Evolutionary conservation across 306 rosid genomes (phyloP).

Genomic region (Inga oerstediana): DNA sequence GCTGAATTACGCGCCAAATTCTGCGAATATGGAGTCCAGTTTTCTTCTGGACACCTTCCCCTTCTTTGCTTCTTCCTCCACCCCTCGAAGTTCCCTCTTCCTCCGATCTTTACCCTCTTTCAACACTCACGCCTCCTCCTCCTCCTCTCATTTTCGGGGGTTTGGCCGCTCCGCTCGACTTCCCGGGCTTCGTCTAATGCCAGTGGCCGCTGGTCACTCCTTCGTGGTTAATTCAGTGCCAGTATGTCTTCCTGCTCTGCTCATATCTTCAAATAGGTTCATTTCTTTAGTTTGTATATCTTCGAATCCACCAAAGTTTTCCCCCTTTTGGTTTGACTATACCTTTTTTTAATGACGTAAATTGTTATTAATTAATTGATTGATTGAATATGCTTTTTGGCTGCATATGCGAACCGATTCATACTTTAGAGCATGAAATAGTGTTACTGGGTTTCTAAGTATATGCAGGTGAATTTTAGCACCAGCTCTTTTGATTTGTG

Average conservation of each 20-base stretch:
- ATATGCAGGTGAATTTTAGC: not conserved
- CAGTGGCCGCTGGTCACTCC: conserved; percentile 36
- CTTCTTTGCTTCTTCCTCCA: not conserved
- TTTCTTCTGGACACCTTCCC: conserved; percentile 24
- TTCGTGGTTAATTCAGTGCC: conserved; percentile 50
- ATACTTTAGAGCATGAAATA: not conserved
- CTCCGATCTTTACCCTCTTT: conserved; percentile 31
- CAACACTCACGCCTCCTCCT: not conserved
- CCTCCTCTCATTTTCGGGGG: conserved; percentile 19
- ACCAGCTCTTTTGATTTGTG: not conserved
- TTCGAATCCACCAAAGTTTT: not conserved
- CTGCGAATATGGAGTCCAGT: conserved; percentile 41
- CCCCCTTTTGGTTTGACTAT: not conserved
- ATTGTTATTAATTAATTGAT: not conserved
- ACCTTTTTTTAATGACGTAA: not conserved
- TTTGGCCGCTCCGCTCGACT: conserved; percentile 4
- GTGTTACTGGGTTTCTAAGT: not conserved
- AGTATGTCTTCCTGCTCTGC: conserved; percentile 31
- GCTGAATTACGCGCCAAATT: not conserved
- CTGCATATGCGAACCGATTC: not conserved
- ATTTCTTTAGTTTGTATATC: not conserved
- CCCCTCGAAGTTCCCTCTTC: conserved; percentile 28
- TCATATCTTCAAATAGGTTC: not conserved
- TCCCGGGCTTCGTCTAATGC: conserved; percentile 31
- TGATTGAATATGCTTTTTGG: not conserved